phyloP scores from a whole-genome alignment of 2,329 filamentous ascomycete genomes.

The Phaeosphaeriaceae sp. region DNA sequence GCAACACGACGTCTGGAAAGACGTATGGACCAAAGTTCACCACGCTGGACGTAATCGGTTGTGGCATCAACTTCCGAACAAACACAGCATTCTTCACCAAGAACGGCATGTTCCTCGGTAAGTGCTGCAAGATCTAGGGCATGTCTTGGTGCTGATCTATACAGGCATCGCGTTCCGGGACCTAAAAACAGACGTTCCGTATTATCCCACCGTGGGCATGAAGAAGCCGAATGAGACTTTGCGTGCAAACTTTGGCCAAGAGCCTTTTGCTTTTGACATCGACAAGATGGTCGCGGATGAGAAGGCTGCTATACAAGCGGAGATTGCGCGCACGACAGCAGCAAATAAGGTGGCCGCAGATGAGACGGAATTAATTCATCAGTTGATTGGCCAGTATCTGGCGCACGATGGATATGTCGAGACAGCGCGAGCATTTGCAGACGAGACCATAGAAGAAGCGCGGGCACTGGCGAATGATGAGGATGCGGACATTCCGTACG shows the following conservation, averaged over 20 bases:
- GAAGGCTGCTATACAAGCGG: slow-evolving; percentile 42
- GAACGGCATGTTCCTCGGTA: slow-evolving; percentile 66
- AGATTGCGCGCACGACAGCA: slow-evolving; percentile 34
- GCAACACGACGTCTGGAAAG: slow-evolving; percentile 63
- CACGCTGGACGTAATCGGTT: slow-evolving; percentile 67
- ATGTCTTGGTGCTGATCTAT: slow-evolving; percentile 16
- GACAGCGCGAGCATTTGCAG: slow-evolving; percentile 85
- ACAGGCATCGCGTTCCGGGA: slow-evolving; percentile 75
- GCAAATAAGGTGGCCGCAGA: slow-evolving; percentile 53
- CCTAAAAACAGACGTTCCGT: slow-evolving; percentile 68
- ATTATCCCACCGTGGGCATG: slow-evolving; percentile 68
- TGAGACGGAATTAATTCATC: slow-evolving; percentile 81
- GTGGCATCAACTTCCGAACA: slow-evolving; percentile 69
- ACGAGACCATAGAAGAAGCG: slow-evolving; percentile 79
- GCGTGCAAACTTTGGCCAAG: slow-evolving; percentile 68
- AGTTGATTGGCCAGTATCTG: slow-evolving; percentile 85
- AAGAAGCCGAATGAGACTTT: slow-evolving; percentile 68
- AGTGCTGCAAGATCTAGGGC: slow-evolving; percentile 13
- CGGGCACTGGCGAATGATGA: slow-evolving; percentile 68
- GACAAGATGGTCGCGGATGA: slow-evolving; percentile 72
- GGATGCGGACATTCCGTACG: slow-evolving; percentile 57
- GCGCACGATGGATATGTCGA: slow-evolving; percentile 96
- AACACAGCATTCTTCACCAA: slow-evolving; percentile 70
- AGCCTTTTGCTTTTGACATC: slow-evolving; percentile 89
- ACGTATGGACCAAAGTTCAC: slow-evolving; percentile 67